These are phyloP conservation scores for Beauveria asiatica DNA, from an alignment of 2,329 filamentous ascomycete species.

Conservation along the genomic window DNA sequence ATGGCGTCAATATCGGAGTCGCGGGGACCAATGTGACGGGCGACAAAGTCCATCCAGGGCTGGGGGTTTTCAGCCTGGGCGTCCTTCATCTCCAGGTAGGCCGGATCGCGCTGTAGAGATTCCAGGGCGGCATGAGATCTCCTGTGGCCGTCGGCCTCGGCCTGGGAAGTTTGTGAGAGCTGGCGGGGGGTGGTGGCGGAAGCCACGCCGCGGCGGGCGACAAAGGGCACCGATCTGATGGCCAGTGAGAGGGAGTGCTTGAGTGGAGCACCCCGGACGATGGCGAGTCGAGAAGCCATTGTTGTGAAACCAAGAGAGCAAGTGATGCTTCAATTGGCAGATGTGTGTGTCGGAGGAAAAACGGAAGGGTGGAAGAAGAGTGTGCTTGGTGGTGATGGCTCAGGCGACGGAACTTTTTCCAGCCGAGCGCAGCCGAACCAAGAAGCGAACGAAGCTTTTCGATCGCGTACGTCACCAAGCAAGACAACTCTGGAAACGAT, in stretches of 20 bases:
- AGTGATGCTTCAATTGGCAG: conserved; percentile 10
- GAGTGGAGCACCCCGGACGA: conserved; percentile 17
- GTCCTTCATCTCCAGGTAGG: conserved; percentile 18
- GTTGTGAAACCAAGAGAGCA: conserved; percentile 5
- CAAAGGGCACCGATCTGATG: conserved; percentile 13
- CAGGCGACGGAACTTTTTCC: not conserved
- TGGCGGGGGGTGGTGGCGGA: conserved; percentile 11
- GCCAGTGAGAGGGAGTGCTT: conserved; percentile 15
- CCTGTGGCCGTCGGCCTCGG: conserved; percentile 2
- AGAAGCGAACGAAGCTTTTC: not conserved
- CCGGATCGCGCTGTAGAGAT: conserved; percentile 15
- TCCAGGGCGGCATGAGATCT: conserved; percentile 12
- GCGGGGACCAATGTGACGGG: conserved; percentile 81
- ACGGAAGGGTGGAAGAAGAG: conserved; percentile 7
- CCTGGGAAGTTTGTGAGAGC: conserved; percentile 11
- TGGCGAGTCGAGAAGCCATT: conserved; percentile 22
- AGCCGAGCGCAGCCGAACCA: conserved; percentile 5
- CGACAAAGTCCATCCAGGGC: conserved; percentile 46
- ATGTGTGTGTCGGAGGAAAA: not conserved
- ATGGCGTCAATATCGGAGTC: conserved; percentile 62
- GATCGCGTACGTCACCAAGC: conserved; percentile 3
- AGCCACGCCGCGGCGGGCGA: conserved; percentile 9
- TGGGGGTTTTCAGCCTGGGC: conserved; percentile 15
- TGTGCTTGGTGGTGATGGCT: not conserved
- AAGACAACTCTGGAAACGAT: not conserved